Conservation (phyloP, 768 basidiomycete genomes). For the Hygrocybe coccinea region DNA sequence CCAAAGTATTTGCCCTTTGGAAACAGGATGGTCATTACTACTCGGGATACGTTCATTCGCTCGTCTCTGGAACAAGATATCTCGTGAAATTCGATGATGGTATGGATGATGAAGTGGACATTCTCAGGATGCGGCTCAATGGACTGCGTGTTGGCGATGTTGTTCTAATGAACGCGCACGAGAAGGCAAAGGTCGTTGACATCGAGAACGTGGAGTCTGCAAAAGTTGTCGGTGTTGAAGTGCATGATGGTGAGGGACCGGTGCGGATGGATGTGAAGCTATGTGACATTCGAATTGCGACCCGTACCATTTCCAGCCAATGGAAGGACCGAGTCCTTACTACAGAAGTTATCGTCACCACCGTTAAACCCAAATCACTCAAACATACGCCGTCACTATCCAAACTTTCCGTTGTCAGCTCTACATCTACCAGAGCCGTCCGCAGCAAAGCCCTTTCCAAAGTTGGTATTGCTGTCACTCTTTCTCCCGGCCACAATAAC, state of each 20-base stretch:
- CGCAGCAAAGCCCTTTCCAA: constrained; percentile 40
- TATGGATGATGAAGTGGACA: constrained; percentile 41
- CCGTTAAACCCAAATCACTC: constrained; percentile 32
- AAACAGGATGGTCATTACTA: constrained; percentile 56
- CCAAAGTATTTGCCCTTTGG: constrained; percentile 71
- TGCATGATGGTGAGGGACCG: constrained; percentile 28
- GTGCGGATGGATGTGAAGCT: constrained; percentile 32
- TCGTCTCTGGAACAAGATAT: constrained; percentile 32
- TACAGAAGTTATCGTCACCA: constrained; percentile 40
- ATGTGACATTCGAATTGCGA: constrained; percentile 45
- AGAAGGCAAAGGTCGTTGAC: constrained; percentile 31
- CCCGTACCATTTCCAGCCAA: constrained; percentile 42
- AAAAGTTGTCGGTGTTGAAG: constrained; percentile 32
- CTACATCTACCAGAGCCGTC: constrained; percentile 24
- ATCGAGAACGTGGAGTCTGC: constrained; percentile 29
- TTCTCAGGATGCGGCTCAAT: constrained; percentile 51
- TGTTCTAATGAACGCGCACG: constrained; percentile 30
- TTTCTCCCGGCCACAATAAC: constrained; percentile 35
- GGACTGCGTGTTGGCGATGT: constrained; percentile 55
- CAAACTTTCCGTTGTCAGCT: constrained; percentile 38
- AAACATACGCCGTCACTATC: constrained; percentile 47
- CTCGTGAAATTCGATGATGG: constrained; percentile 65
- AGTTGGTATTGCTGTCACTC: constrained; percentile 58
- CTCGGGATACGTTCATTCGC: constrained; percentile 49
- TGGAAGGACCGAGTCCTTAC: constrained; percentile 54